phyloP scores from a whole-genome alignment of 1,284 basidiomycete species.

The Dichomitus squalens region DNA sequence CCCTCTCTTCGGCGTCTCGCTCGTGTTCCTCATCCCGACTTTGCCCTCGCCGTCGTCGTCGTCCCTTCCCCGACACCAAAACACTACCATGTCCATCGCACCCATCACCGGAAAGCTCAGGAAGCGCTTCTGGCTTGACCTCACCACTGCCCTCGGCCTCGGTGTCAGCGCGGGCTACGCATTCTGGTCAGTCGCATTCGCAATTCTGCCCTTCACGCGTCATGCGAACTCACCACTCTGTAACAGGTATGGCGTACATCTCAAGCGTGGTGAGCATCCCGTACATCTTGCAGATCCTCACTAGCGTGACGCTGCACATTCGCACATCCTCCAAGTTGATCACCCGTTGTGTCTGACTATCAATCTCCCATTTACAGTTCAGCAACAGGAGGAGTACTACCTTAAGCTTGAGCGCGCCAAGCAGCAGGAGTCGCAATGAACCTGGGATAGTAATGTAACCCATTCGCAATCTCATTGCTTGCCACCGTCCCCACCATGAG shows the following conservation, averaged over 20 bases:
- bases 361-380: constrained; percentile 49
- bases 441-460: constrained; percentile 15
- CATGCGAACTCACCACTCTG: constrained; percentile 15
- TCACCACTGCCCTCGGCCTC: constrained; percentile 71
- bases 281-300: neutral
- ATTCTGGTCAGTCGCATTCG: constrained; percentile 64
- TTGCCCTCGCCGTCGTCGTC: constrained; percentile 26
- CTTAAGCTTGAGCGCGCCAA: constrained; percentile 71
- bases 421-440: constrained; percentile 30
- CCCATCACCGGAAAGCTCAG: constrained; percentile 89
- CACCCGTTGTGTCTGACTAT: constrained; percentile 12
- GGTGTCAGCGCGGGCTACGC: constrained; percentile 71
- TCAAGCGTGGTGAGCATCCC: constrained; percentile 64
- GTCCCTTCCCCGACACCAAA: constrained; percentile 12
- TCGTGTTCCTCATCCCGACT: constrained; percentile 22
- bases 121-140: constrained; percentile 84
- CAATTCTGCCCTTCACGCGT: constrained; percentile 23
- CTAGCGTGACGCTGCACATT: neutral
- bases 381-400: constrained; percentile 81
- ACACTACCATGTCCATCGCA: constrained; percentile 67
- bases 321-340: neutral
- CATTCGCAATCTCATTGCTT: constrained; percentile 16
- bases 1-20: constrained; percentile 14
- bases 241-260: constrained; percentile 79
- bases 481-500: neutral